Conservation (phyloP, 768 basidiomycete species). For the Coprinopsis sp. region DNA sequence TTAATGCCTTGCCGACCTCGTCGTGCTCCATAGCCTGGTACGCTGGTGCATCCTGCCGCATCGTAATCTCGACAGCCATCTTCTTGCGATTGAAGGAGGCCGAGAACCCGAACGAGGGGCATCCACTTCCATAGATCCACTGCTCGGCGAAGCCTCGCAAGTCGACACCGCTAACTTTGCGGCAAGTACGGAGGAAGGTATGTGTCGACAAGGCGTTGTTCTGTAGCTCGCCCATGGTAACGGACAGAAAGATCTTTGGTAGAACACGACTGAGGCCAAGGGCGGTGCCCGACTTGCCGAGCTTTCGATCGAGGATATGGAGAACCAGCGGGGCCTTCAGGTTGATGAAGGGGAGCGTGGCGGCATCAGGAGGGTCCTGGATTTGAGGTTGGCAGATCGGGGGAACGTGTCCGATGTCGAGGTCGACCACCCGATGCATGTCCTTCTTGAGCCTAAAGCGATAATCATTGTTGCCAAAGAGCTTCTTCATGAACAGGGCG, state of each 20-base stretch:
- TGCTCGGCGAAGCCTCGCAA: conserved; percentile 92
- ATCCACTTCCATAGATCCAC: conserved; percentile 98
- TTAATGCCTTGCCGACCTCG: conserved; percentile 55
- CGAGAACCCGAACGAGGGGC: conserved; percentile 84
- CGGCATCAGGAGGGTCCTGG: conserved; percentile 78
- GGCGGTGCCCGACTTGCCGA: conserved; percentile 93
- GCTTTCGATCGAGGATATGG: conserved; percentile 88
- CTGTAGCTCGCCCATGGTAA: conserved; percentile 84
- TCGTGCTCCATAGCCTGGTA: conserved; percentile 66
- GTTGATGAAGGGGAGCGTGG: conserved; percentile 82
- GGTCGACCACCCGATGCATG: conserved; percentile 85
- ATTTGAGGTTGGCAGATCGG: conserved; percentile 91
- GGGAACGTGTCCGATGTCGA: conserved; percentile 84
- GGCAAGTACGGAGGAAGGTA: conserved; percentile 83
- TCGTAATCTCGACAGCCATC: conserved; percentile 95
- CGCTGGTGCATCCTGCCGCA: conserved; percentile 86
- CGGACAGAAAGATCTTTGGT: conserved; percentile 91
- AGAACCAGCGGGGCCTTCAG: conserved; percentile 95
- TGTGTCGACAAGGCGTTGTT: conserved; percentile 87
- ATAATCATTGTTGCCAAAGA: conserved; percentile 96
- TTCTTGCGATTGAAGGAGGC: conserved; percentile 96
- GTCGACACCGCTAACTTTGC: conserved; percentile 92
- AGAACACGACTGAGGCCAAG: conserved; percentile 91
- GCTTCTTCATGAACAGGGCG: conserved; percentile 77
- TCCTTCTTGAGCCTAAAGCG: conserved; percentile 94